Percentiles rank a stretch among this genome's conserved stretches.
Conservation (phyloP, 1,284 basidiomycete genomes). For the Tylopilus sp. region DNA sequence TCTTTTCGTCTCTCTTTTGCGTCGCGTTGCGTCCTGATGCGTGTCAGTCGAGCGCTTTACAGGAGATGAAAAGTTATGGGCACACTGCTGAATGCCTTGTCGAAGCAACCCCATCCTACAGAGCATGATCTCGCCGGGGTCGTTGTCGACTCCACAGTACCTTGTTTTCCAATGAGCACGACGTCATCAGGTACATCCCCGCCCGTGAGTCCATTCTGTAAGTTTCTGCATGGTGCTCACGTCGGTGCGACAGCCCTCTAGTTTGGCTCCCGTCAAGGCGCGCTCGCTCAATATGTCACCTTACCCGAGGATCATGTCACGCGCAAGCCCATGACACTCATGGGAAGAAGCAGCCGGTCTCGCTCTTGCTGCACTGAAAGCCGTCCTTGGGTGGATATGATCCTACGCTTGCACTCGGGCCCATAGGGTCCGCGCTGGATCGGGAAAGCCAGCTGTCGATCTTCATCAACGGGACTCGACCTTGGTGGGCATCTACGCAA, state of each 20-base stretch:
- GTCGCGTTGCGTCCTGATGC: too few species aligned
- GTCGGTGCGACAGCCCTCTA: conserved; percentile 22
- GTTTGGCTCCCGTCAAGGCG: conserved; percentile 17
- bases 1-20: too few species aligned
- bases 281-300: conserved; percentile 54
- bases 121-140: conserved; percentile 70
- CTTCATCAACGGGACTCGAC: conserved; percentile 73
- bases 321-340: conserved; percentile 56
- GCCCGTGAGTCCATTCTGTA: conserved; percentile 42
- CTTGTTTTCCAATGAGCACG: conserved; percentile 60
- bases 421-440: too few species aligned
- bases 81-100: conserved; percentile 56
- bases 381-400: conserved; percentile 48
- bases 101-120: conserved; percentile 57
- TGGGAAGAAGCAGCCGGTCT: conserved; percentile 64
- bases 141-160: conserved; percentile 59
- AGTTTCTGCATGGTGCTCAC: background rate
- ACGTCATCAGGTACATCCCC: conserved; percentile 62
- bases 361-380: conserved; percentile 61
- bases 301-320: conserved; percentile 53
- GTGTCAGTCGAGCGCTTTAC: background rate
- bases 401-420: too few species aligned
- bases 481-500: conserved; percentile 65
- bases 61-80: conserved; percentile 66
- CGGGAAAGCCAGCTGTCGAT: too few species aligned